Percentiles rank a stretch among this genome's conserved stretches.
These are phyloP conservation scores for Myriosclerotinia duriaeana DNA, from an alignment of 2,329 filamentous ascomycete species.

Conservation along the genomic window DNA sequence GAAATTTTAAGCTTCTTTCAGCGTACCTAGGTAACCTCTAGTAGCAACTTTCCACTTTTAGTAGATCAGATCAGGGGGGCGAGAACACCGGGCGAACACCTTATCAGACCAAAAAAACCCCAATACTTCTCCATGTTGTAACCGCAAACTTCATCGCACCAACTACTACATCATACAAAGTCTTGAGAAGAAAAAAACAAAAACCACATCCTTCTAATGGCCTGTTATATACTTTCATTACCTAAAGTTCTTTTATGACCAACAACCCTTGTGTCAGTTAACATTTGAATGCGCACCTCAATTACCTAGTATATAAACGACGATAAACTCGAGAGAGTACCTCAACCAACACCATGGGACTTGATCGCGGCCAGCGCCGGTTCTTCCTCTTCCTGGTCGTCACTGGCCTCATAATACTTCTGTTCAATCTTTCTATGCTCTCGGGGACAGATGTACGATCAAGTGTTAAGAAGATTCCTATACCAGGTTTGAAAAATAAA, in stretches of 20 bases:
- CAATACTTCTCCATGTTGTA: not conserved
- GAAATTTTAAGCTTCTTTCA: not conserved
- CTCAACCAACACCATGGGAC: conserved; percentile 28
- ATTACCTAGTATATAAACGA: not conserved
- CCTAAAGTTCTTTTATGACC: conserved; percentile 4
- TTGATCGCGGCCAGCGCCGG: conserved; percentile 34
- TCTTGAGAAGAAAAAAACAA: not conserved
- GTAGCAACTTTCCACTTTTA: not conserved
- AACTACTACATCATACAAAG: not conserved
- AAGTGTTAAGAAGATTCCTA: conserved; percentile 33
- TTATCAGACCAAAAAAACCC: not conserved
- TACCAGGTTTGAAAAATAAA: conserved; percentile 28
- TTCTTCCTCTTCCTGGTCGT: conserved; percentile 33
- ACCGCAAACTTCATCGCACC: not conserved
- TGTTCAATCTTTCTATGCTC: conserved; percentile 37
- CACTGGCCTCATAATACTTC: conserved; percentile 32
- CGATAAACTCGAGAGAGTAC: conserved; percentile 1
- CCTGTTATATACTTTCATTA: not conserved
- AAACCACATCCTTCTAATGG: conserved; percentile 1
- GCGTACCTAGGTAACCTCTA: no score
- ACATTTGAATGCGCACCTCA: not conserved
- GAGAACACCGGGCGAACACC: not conserved
- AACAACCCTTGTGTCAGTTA: not conserved
- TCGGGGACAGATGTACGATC: conserved; percentile 34
- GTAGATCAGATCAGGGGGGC: conserved; percentile 1